Percentiles rank a stretch among this genome's conserved stretches.
Evolutionary conservation across 306 rosid species (phyloP).

Genomic region (Pterocarpus macrocarpus): DNA sequence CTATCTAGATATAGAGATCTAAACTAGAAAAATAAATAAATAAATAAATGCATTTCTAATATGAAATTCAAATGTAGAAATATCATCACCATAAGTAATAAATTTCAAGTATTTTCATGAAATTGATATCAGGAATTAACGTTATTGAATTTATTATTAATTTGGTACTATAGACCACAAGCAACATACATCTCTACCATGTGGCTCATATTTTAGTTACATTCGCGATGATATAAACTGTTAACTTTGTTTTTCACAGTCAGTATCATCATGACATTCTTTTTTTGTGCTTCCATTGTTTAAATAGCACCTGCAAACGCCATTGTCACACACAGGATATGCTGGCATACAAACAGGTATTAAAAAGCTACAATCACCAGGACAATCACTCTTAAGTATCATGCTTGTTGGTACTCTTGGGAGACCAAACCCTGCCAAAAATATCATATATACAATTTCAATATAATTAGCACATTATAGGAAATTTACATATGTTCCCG

Average conservation of each 20-base stretch:
- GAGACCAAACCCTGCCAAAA: neutral
- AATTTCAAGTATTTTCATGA: neutral
- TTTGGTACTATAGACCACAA: neutral
- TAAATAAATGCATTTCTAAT: too few relatives aligned
- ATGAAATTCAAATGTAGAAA: too few relatives aligned
- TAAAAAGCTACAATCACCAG: too few relatives aligned
- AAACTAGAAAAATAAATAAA: too few relatives aligned
- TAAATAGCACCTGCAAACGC: too few relatives aligned
- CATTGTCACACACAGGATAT: too few relatives aligned
- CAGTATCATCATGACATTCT: neutral
- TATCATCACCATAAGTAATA: neutral
- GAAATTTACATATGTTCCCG: too few relatives aligned
- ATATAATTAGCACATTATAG: neutral
- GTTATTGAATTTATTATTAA: neutral
- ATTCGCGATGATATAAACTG: neutral
- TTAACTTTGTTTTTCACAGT: neutral
- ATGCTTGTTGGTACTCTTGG: neutral
- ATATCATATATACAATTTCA: neutral
- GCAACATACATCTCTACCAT: neutral
- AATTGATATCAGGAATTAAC: neutral
- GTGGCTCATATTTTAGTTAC: neutral
- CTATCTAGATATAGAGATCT: too few relatives aligned
- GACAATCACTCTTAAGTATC: too few relatives aligned
- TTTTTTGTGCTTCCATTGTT: neutral
- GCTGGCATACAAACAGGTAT: too few relatives aligned